A percentile compares a stretch with the other conserved stretches of the same genome.
Conservation (phyloP, 148 eudicot species). For the Rheum nobile region DNA sequence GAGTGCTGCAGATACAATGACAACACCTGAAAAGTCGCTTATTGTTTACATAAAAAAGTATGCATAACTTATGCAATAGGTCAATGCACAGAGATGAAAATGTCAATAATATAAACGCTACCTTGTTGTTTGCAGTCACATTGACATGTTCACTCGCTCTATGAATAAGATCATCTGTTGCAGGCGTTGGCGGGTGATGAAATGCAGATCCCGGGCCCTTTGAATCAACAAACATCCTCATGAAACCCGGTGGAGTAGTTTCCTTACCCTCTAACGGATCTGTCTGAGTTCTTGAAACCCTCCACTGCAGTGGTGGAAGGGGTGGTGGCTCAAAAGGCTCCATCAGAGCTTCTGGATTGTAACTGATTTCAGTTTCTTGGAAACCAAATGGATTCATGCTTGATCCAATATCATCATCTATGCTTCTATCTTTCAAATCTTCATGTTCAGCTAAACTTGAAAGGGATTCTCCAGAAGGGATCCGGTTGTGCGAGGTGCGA, state of each 20-base stretch:
- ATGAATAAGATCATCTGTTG: not conserved
- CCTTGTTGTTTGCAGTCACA: slow-evolving; percentile 32
- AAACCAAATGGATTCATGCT: slow-evolving; percentile 29
- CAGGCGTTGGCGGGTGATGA: slow-evolving; percentile 26
- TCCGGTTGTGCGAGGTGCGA: slow-evolving; percentile 39
- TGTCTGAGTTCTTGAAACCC: slow-evolving; percentile 28
- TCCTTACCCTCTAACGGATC: slow-evolving; percentile 23
- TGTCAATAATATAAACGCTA: slow-evolving; percentile 7
- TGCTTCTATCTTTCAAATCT: slow-evolving; percentile 14
- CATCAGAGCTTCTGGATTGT: slow-evolving; percentile 14
- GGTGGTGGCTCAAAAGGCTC: slow-evolving; percentile 58
- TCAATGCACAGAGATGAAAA: slow-evolving; percentile 1
- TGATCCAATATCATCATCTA: slow-evolving; percentile 17
- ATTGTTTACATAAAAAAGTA: not conserved
- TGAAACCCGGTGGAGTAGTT: slow-evolving; percentile 13
- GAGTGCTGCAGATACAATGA: slow-evolving; percentile 19
- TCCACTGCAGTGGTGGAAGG: slow-evolving; percentile 85
- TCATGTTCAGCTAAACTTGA: slow-evolving; percentile 41
- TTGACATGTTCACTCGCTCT: not conserved
- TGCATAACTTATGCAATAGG: not conserved
- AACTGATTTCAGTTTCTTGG: slow-evolving; percentile 23
- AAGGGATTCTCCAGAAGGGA: slow-evolving; percentile 47
- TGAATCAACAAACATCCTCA: slow-evolving; percentile 19
- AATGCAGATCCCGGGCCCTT: slow-evolving; percentile 22
- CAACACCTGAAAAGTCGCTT: not conserved